A percentile compares a stretch with the other conserved stretches of the same genome.
phyloP scores from a whole-genome alignment of 1,284 basidiomycete genomes.

The Athelia sp. region DNA sequence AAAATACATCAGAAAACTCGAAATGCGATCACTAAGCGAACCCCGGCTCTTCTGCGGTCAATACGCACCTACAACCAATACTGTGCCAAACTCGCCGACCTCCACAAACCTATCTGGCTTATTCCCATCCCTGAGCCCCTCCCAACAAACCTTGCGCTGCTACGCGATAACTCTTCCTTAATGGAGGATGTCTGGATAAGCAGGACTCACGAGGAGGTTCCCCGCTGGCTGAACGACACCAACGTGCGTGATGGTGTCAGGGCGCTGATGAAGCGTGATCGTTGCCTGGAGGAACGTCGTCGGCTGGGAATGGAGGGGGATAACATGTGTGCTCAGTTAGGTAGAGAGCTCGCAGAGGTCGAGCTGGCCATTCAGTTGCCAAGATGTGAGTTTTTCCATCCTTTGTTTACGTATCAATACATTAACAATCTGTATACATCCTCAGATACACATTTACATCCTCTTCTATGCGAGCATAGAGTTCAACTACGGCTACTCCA shows the following conservation, averaged over 20 bases:
- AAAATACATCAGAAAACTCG: conserved; percentile 32
- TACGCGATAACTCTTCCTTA: conserved; percentile 22
- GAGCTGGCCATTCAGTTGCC: conserved; percentile 8
- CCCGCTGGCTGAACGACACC: conserved; percentile 29
- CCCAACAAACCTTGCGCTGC: conserved; percentile 19
- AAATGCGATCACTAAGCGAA: conserved; percentile 25
- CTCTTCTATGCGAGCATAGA: too few species aligned
- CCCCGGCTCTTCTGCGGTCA: conserved; percentile 23
- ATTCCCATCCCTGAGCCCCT: conserved; percentile 28
- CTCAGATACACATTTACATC: too few species aligned
- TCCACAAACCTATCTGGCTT: conserved; percentile 18
- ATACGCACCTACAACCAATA: conserved; percentile 31
- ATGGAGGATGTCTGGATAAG: conserved; percentile 37
- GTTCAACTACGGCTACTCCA: too few species aligned
- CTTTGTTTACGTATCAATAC: conserved; percentile 2
- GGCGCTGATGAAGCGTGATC: conserved; percentile 21
- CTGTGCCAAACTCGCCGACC: conserved; percentile 20
- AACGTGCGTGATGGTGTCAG: conserved; percentile 25
- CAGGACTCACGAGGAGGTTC: conserved; percentile 10
- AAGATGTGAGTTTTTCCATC: conserved; percentile 6
- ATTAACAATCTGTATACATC: too few species aligned
- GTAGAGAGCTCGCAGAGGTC: conserved; percentile 8
- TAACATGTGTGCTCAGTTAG: conserved; percentile 20
- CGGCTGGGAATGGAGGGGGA: conserved; percentile 17
- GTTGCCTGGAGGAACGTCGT: conserved; percentile 21